These are phyloP conservation scores for Cytospora mali DNA, from an alignment of 2,329 filamentous ascomycete species.

Conservation along the genomic window DNA sequence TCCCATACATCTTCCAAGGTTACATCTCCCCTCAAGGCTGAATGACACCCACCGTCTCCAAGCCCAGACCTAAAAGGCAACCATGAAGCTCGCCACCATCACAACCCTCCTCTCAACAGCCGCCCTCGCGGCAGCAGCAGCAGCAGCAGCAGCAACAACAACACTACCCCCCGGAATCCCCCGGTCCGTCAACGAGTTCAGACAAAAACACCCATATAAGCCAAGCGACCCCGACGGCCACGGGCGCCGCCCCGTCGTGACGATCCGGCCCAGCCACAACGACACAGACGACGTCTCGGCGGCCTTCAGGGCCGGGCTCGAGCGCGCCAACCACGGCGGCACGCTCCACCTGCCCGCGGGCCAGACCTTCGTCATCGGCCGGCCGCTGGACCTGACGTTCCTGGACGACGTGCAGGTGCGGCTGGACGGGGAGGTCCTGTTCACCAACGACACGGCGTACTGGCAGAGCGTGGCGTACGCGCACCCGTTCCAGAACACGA, in stretches of 20 bases:
- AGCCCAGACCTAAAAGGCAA: neutral
- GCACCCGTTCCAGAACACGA: conserved; percentile 51
- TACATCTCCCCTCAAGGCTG: neutral
- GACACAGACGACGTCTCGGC: conserved; percentile 59
- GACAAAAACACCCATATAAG: conserved; percentile 42
- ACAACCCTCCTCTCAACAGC: conserved; percentile 32
- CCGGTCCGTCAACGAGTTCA: conserved; percentile 42
- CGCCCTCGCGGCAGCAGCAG: conserved; percentile 31
- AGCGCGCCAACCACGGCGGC: conserved; percentile 61
- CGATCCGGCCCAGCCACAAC: conserved; percentile 54
- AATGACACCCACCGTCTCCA: neutral
- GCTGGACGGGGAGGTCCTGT: conserved; percentile 58
- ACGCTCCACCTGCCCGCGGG: conserved; percentile 56
- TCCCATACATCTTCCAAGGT: neutral
- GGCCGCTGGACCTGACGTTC: conserved; percentile 60
- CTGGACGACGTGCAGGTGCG: conserved; percentile 59
- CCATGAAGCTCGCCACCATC: conserved; percentile 30
- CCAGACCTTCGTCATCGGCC: conserved; percentile 60
- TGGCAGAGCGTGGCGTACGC: conserved; percentile 47
- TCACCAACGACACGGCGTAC: conserved; percentile 47
- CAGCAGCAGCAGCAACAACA: conserved; percentile 31
- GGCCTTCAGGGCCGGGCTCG: conserved; percentile 56
- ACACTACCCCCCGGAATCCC: conserved; percentile 40
- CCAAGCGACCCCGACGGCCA: conserved; percentile 12
- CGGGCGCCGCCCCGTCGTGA: conserved; percentile 41